Evolutionary conservation across 495 filamentous ascomycete genomes (phyloP).

Genomic region (Xylaria grammica): DNA sequence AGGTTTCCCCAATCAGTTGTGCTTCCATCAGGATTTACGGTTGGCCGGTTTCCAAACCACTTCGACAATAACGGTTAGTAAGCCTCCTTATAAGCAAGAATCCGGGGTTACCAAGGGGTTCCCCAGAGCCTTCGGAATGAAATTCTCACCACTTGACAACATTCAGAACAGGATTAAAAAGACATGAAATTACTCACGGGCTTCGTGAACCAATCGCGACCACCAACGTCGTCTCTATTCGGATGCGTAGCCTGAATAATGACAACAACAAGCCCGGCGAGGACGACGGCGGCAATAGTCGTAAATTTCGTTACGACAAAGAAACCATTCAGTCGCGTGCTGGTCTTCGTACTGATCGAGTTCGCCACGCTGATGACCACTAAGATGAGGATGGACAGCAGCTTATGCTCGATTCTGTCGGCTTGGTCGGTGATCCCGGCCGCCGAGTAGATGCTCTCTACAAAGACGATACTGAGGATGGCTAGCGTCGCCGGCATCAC

Average conservation of each 20-base stretch:
- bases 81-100: not conserved
- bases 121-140: too few relatives aligned
- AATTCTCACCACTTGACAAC: too few relatives aligned
- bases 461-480: conserved; percentile 63
- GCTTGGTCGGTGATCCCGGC: conserved; percentile 50
- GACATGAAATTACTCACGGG: conserved; percentile 13
- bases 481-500: conserved; percentile 63
- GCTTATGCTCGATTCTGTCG: conserved; percentile 48
- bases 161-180: not conserved
- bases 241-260: conserved; percentile 41
- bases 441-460: conserved; percentile 59
- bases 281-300: conserved; percentile 50
- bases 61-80: not conserved
- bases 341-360: conserved; percentile 61
- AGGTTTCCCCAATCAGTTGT: conserved; percentile 54
- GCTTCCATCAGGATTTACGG: conserved; percentile 50
- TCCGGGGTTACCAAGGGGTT: too few relatives aligned
- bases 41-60: conserved; percentile 57
- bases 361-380: conserved; percentile 55
- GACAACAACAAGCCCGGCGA: conserved; percentile 54
- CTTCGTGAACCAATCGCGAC: conserved; percentile 57
- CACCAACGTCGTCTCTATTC: conserved; percentile 41
- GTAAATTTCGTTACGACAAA: conserved; percentile 59
- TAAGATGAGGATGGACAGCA: conserved; percentile 52
- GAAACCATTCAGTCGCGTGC: conserved; percentile 58